These are phyloP conservation scores for Tricholoma sp. DNA, from an alignment of 768 basidiomycete genomes.

Conservation along the genomic window DNA sequence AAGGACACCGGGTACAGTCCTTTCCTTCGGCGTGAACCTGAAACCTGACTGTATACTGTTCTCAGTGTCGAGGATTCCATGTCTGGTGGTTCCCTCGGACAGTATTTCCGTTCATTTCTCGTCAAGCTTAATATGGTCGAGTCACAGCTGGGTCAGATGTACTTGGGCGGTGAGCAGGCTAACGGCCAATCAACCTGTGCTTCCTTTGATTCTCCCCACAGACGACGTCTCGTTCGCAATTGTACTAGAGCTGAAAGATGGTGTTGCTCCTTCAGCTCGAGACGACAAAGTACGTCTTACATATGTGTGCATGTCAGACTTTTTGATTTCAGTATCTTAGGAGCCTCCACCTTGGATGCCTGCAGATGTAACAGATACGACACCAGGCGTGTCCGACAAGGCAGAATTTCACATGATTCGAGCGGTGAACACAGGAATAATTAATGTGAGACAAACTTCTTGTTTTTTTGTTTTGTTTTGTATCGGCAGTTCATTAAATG, in stretches of 20 bases:
- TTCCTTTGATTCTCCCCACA: conserved; percentile 14
- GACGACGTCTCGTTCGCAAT: conserved; percentile 79
- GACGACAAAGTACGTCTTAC: conserved; percentile 37
- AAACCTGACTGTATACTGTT: background rate
- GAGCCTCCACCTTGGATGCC: conserved; percentile 80
- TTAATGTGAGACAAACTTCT: conserved; percentile 61
- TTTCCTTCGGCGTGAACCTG: background rate
- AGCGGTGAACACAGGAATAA: conserved; percentile 78
- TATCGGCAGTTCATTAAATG: background rate
- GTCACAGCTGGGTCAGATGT: conserved; percentile 56
- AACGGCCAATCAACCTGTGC: background rate
- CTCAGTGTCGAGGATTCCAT: conserved; percentile 71
- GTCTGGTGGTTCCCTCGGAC: conserved; percentile 54
- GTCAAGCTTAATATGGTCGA: conserved; percentile 78
- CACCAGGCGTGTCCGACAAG: conserved; percentile 54
- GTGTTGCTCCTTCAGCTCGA: conserved; percentile 46
- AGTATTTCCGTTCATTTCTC: conserved; percentile 79
- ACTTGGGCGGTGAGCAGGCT: conserved; percentile 42
- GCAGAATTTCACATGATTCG: conserved; percentile 73
- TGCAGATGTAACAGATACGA: conserved; percentile 64
- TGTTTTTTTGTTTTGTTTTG: background rate
- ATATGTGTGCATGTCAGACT: background rate
- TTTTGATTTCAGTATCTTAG: conserved; percentile 22
- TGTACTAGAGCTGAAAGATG: conserved; percentile 74
- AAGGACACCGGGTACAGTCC: conserved; percentile 56